Evolutionary conservation across 2,329 filamentous ascomycete species (phyloP), one percentile per base, ranked within the genome.

Genomic region (Diaporthe ilicicola): DNA sequence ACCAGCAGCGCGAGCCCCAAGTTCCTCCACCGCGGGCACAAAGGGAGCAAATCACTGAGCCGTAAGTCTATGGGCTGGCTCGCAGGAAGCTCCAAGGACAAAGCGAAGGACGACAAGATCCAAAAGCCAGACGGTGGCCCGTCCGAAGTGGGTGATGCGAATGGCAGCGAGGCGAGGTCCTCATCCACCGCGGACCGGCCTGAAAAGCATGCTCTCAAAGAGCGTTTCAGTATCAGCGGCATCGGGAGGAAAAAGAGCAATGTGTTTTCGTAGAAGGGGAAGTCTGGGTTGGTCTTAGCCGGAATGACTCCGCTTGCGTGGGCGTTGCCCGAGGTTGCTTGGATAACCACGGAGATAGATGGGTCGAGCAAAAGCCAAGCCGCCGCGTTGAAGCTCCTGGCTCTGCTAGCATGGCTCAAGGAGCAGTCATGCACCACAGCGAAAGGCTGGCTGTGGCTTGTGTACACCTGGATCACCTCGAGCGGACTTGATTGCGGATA

Each of bases 21-120:
- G 6, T 84, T 89, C 37, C 82, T 96, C 51, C 90, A 89, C 76
- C 87, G 93, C 54, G 90, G 93, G 74, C 89, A 91, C 75, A 87
- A 91, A 68, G 90, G 90, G 12, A 94, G 91, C 79, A 95, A 93
- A 83, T 94, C 93, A 74, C 88, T 97, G 84, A 89, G 93, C 61
- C 89, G 91, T 73, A 94, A 92, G 80, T 92, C 93, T 75, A 91
- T 93, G 76, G 88, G 87, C 39, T 92, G 93, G 77, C 82, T 91
- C 46, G 84, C 86, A 75, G 56, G 67, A 51, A 50, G 46, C 39
- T 51, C 51, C 27, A 89, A 88, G 73, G 86, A 88, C 73, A 86
- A 83, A 74, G 74, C 77, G 9, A 77, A 77, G 24, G 72, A 74
- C 7, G 76, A 78, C 37, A 74, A 77, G 32, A 78, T 77, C 61